Evolutionary conservation across 441 rosid genomes (phyloP).

Genomic region (Erodium moschatum): DNA sequence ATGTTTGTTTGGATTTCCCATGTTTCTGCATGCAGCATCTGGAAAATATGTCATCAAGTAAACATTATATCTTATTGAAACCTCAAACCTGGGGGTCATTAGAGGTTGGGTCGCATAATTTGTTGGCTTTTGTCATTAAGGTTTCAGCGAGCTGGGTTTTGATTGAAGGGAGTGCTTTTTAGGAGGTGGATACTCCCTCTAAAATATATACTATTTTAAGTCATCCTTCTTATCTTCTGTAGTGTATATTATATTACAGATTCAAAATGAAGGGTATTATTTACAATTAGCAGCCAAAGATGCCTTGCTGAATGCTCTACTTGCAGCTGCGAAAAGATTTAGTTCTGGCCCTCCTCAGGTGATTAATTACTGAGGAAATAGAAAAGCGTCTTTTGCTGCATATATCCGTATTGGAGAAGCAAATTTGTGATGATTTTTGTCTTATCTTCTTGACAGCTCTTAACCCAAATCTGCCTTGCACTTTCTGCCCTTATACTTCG

Average conservation of each 20-base stretch:
- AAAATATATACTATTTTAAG: background rate
- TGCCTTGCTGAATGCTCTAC: conserved; percentile 75
- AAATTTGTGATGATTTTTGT: conserved; percentile 14
- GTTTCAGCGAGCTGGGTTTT: no score
- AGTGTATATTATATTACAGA: conserved; percentile 34
- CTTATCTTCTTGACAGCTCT: conserved; percentile 49
- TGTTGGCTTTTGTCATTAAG: background rate
- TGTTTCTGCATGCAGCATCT: background rate
- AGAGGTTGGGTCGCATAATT: background rate
- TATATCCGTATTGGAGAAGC: background rate
- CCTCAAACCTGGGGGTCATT: background rate
- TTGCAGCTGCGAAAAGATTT: conserved; percentile 70
- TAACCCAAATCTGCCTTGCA: conserved; percentile 91
- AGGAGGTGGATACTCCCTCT: background rate
- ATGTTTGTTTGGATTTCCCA: background rate
- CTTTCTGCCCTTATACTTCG: conserved; percentile 74
- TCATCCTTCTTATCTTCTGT: background rate
- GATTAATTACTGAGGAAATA: conserved; percentile 21
- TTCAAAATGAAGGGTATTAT: conserved; percentile 77
- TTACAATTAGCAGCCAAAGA: conserved; percentile 64
- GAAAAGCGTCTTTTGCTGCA: conserved; percentile 7
- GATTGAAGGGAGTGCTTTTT: background rate
- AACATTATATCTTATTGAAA: background rate
- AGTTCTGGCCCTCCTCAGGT: conserved; percentile 96
- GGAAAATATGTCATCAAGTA: background rate